Conservation (phyloP, 2,329 filamentous ascomycete genomes). For the Cryoendolithus antarcticus region DNA sequence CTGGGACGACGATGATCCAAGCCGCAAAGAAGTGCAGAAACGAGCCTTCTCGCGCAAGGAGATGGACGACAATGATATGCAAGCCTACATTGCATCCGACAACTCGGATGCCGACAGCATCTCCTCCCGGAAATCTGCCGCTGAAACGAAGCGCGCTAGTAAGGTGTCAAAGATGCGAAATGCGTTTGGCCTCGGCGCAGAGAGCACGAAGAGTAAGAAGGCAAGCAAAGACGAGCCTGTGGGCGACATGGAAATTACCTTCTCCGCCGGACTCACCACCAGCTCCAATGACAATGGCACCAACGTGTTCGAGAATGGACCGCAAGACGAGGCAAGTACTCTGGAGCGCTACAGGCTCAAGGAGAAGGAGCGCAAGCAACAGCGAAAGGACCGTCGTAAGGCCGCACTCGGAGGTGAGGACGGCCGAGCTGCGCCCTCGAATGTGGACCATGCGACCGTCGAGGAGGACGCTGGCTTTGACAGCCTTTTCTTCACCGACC, state of each 20-base stretch:
- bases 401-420: constrained; percentile 30
- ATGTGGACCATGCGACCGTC: no score
- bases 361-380: constrained; percentile 79
- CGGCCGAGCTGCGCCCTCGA: no score
- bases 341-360: constrained; percentile 86
- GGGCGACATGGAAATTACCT: constrained; percentile 85
- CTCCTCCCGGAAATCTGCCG: constrained; percentile 16
- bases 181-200: constrained; percentile 60
- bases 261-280: constrained; percentile 33
- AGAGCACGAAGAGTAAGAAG: constrained; percentile 29
- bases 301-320: constrained; percentile 54
- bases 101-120: constrained; percentile 38
- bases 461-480: constrained; percentile 59
- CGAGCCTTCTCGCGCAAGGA: constrained; percentile 71
- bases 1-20: constrained; percentile 86
- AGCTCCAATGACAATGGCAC: constrained; percentile 21
- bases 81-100: constrained; percentile 83
- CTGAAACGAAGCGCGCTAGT: neutral
- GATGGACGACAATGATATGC: constrained; percentile 85
- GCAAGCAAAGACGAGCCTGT: constrained; percentile 50
- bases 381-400: constrained; percentile 61
- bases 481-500: constrained; percentile 83
- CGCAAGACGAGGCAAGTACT: constrained; percentile 64
- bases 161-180: constrained; percentile 44
- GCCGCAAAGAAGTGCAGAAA: constrained; percentile 76